These are phyloP conservation scores for Forsythia suspensa DNA, from an alignment of 257 asterid species.

Conservation along the genomic window DNA sequence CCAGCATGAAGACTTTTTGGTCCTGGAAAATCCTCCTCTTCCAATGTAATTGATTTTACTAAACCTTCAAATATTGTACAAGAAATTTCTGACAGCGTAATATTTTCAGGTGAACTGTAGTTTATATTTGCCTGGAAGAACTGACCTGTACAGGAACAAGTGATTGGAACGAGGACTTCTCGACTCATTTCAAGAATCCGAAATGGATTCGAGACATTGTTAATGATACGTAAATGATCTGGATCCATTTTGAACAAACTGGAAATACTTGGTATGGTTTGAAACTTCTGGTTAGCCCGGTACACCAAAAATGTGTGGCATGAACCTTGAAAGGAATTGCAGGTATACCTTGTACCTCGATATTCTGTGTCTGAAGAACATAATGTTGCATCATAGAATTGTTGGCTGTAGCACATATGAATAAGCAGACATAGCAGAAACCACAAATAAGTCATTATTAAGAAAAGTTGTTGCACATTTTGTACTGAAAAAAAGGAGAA, in stretches of 20 bases:
- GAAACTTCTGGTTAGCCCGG: slow-evolving; percentile 36
- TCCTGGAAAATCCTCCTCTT: slow-evolving; percentile 27
- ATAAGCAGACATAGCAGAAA: slow-evolving; percentile 30
- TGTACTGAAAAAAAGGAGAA: neutral
- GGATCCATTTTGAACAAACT: slow-evolving; percentile 37
- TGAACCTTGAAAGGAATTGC: slow-evolving; percentile 30
- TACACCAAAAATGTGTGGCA: slow-evolving; percentile 57
- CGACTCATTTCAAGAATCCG: slow-evolving; percentile 44
- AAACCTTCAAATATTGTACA: slow-evolving; percentile 60
- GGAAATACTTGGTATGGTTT: slow-evolving; percentile 44
- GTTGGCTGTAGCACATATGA: slow-evolving; percentile 33
- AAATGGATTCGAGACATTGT: slow-evolving; percentile 31
- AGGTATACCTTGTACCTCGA: slow-evolving; percentile 62
- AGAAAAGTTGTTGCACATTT: slow-evolving; percentile 1
- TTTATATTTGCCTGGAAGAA: slow-evolving; percentile 37
- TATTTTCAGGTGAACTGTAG: slow-evolving; percentile 24
- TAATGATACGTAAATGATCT: slow-evolving; percentile 29
- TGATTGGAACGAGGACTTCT: slow-evolving; percentile 55
- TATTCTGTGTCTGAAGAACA: slow-evolving; percentile 35
- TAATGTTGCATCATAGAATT: slow-evolving; percentile 50
- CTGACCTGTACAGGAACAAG: slow-evolving; percentile 46
- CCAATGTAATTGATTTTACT: slow-evolving; percentile 45
- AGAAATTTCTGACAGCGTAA: slow-evolving; percentile 31
- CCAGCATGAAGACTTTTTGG: slow-evolving; percentile 27
- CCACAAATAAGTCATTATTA: slow-evolving; percentile 32